phyloP scores from a whole-genome alignment of 148 eudicot species.

The Vaccinium vitisidaea region DNA sequence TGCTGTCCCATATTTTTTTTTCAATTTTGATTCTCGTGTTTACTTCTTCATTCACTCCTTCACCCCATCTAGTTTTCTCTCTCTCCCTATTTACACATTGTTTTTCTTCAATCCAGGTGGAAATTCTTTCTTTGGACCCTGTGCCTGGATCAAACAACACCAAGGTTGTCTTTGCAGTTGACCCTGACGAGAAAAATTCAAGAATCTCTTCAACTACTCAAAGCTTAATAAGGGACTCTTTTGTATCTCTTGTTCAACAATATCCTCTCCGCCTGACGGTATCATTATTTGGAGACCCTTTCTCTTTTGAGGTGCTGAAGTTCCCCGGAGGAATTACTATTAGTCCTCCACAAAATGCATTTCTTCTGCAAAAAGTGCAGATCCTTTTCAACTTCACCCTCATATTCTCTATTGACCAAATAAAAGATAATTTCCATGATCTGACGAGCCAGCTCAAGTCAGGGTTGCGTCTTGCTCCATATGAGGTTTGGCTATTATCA shows the following conservation, averaged over 20 bases:
- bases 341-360: slow-evolving; percentile 63
- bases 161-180: slow-evolving; percentile 68
- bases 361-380: slow-evolving; percentile 76
- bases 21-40: not conserved
- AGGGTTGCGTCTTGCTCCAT: slow-evolving; percentile 63
- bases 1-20: slow-evolving; percentile 12
- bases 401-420: slow-evolving; percentile 65
- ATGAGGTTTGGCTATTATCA: slow-evolving; percentile 56
- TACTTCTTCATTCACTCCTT: slow-evolving; percentile 10
- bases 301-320: slow-evolving; percentile 77
- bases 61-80: slow-evolving; percentile 10
- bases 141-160: slow-evolving; percentile 56
- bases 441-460: slow-evolving; percentile 63
- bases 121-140: slow-evolving; percentile 49
- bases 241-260: slow-evolving; percentile 55
- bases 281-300: slow-evolving; percentile 69
- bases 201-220: slow-evolving; percentile 40
- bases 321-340: slow-evolving; percentile 83
- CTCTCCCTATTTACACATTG: not conserved
- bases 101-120: slow-evolving; percentile 48
- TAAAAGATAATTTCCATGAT: slow-evolving; percentile 63
- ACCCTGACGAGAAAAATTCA: slow-evolving; percentile 49
- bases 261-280: slow-evolving; percentile 44
- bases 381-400: slow-evolving; percentile 84
- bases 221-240: slow-evolving; percentile 64